These are phyloP conservation scores for Alternaria tenuissima DNA, from an alignment of 2,329 filamentous ascomycete genomes.

Conservation along the genomic window DNA sequence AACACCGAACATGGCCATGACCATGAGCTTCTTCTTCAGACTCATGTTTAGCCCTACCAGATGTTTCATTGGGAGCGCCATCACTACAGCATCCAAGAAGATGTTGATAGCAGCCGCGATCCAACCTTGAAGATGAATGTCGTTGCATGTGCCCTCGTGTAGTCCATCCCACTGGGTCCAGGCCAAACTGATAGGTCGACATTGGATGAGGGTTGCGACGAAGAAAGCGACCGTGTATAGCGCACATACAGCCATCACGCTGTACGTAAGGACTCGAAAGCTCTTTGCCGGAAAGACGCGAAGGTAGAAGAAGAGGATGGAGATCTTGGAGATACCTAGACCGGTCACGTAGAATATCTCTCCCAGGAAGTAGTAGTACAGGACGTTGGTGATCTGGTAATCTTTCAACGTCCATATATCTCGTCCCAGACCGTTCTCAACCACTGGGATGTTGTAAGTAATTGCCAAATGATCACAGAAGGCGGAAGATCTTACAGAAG, in stretches of 20 bases:
- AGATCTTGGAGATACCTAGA: conserved; percentile 44
- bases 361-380: conserved; percentile 34
- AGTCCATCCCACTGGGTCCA: conserved; percentile 53
- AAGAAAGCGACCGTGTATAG: conserved; percentile 54
- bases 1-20: conserved; percentile 50
- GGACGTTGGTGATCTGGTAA: conserved; percentile 55
- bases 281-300: conserved; percentile 43
- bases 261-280: conserved; percentile 37
- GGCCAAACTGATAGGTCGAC: conserved; percentile 58
- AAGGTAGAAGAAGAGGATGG: conserved; percentile 47
- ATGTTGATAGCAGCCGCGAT: conserved; percentile 46
- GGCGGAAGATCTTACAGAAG: background rate
- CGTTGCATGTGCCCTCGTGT: conserved; percentile 40
- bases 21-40: conserved; percentile 44
- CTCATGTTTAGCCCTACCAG: conserved; percentile 42
- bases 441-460: conserved; percentile 18
- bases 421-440: conserved; percentile 55
- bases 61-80: conserved; percentile 45
- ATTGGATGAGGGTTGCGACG: conserved; percentile 60
- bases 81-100: conserved; percentile 33
- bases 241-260: conserved; percentile 35
- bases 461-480: background rate
- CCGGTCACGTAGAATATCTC: conserved; percentile 47
- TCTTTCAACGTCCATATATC: conserved; percentile 61
- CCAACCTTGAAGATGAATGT: conserved; percentile 46